Evolutionary conservation across 1,284 basidiomycete genomes (phyloP).

Genomic region (Ganoderma multipileum): DNA sequence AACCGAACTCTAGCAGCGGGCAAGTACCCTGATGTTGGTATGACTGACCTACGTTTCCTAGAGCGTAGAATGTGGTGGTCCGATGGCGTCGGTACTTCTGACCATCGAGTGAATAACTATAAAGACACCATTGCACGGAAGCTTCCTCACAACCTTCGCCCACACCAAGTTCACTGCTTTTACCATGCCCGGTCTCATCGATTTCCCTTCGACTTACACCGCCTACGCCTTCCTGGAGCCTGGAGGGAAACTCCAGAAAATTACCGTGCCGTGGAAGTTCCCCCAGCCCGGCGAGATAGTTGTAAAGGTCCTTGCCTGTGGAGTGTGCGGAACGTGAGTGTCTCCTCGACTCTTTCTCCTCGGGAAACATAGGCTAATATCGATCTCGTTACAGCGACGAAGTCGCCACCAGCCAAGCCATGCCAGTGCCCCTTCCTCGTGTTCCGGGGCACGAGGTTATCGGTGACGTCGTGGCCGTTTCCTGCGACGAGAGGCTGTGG

Average conservation of each 20-base stretch:
- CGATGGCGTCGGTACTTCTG: neutral
- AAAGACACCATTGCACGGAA: neutral
- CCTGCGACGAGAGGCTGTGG: slow-evolving; percentile 25
- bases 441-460: slow-evolving; percentile 39
- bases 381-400: slow-evolving; percentile 31
- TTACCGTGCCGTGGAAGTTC: slow-evolving; percentile 35
- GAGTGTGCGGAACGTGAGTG: slow-evolving; percentile 37
- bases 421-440: slow-evolving; percentile 29
- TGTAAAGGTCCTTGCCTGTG: slow-evolving; percentile 38
- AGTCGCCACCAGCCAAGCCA: slow-evolving; percentile 25
- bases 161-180: neutral
- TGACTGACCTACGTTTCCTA: neutral
- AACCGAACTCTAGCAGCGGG: neutral
- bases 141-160: neutral
- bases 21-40: neutral
- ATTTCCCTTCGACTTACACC: slow-evolving; percentile 32
- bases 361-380: neutral
- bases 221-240: slow-evolving; percentile 36
- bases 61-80: neutral
- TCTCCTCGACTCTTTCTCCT: neutral
- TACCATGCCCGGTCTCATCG: neutral
- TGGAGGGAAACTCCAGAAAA: slow-evolving; percentile 31
- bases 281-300: slow-evolving; percentile 35
- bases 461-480: slow-evolving; percentile 37
- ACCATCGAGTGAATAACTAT: neutral